These are phyloP conservation scores for Plasmodium malariae DNA, from an alignment of 169 alveolate genomes.

Conservation along the genomic window DNA sequence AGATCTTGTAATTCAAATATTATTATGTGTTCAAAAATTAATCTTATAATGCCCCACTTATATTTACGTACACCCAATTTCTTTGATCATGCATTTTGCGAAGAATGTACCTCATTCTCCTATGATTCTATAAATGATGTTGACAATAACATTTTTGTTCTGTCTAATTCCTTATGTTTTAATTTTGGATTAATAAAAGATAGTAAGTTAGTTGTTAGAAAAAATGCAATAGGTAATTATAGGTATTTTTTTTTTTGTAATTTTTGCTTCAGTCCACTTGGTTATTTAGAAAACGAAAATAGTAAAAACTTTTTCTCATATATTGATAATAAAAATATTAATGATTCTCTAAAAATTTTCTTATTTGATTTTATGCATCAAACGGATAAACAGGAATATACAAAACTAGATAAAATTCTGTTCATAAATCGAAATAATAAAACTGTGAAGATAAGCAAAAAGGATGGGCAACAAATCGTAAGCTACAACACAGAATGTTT, in stretches of 20 bases:
- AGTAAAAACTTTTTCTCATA: background rate
- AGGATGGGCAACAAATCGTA: too few relatives aligned
- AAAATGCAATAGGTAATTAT: background rate
- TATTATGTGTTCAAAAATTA: conserved; percentile 27
- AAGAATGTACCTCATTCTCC: conserved; percentile 49
- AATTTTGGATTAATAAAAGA: conserved; percentile 31
- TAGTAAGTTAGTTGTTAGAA: conserved; percentile 13
- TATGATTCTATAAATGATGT: conserved; percentile 37
- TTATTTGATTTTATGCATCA: conserved; percentile 4
- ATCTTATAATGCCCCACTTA: conserved; percentile 46
- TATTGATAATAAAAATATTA: background rate
- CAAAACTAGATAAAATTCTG: background rate
- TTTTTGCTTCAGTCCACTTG: conserved; percentile 27
- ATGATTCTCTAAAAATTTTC: conserved; percentile 11
- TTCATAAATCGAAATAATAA: too few relatives aligned
- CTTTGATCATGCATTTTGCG: conserved; percentile 69
- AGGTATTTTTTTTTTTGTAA: conserved; percentile 49
- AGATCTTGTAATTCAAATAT: conserved; percentile 28
- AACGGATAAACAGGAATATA: background rate
- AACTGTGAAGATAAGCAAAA: too few relatives aligned
- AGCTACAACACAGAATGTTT: too few relatives aligned
- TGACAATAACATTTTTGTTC: conserved; percentile 24
- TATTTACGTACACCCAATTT: conserved; percentile 35
- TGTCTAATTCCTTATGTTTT: conserved; percentile 51
- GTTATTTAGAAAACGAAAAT: conserved; percentile 49